A percentile compares a stretch with the other conserved stretches of the same genome.
Evolutionary conservation across 2,329 filamentous ascomycete genomes (phyloP).

Genomic region (Chrysoporthe puriensis): DNA sequence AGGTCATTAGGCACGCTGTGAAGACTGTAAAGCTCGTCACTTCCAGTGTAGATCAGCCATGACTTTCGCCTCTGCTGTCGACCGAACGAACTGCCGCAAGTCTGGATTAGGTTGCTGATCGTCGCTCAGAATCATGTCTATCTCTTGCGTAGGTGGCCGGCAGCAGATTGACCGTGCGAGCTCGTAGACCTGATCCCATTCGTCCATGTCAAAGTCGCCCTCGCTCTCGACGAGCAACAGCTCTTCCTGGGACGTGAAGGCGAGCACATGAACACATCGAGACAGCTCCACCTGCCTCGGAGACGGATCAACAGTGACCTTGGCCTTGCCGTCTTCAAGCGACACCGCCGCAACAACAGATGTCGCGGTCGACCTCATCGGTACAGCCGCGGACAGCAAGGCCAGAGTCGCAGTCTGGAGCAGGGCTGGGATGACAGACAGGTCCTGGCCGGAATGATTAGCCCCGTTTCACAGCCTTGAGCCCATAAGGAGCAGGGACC

Average conservation of each 20-base stretch:
- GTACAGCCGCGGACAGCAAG: constrained; percentile 80
- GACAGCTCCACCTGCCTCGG: constrained; percentile 64
- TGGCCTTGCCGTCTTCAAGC: constrained; percentile 41
- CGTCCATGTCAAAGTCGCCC: constrained; percentile 73
- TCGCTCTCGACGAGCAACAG: constrained; percentile 81
- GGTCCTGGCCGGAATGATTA: constrained; percentile 57
- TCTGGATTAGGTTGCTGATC: constrained; percentile 48
- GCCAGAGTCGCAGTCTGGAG: constrained; percentile 79
- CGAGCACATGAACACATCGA: constrained; percentile 78
- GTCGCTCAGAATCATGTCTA: constrained; percentile 52
- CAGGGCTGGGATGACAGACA: constrained; percentile 79
- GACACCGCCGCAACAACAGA: constrained; percentile 63
- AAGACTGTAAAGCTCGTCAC: constrained; percentile 36
- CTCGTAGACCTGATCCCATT: constrained; percentile 74
- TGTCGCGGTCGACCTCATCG: constrained; percentile 73
- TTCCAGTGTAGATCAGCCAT: constrained; percentile 62
- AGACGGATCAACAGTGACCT: constrained; percentile 63
- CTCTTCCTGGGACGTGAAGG: constrained; percentile 74
- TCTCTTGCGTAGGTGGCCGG: constrained; percentile 38
- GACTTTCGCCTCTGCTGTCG: constrained; percentile 61
- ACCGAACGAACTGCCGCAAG: constrained; percentile 64
- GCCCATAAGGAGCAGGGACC: constrained; percentile 4
- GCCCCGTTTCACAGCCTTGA: constrained; percentile 24
- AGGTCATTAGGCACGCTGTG: not conserved
- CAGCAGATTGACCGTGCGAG: constrained; percentile 70